Evolutionary conservation across 257 asterid species (phyloP), one percentile per base, ranked within the genome.

Genomic region (Penstemon eatonii): DNA sequence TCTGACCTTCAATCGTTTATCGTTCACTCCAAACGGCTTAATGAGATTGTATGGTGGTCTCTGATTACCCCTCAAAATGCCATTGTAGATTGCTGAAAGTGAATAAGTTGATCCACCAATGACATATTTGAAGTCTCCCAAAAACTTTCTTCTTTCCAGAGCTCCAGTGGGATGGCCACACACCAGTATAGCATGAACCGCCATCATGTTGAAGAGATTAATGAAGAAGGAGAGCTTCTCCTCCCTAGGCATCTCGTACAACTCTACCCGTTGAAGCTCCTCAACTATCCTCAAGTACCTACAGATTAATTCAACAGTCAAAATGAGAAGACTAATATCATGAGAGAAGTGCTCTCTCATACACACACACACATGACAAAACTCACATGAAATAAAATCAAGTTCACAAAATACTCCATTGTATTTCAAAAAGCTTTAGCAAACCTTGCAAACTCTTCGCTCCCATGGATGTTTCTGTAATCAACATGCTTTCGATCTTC

Each of bases 401-500:
- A 36, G 40, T 42, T 58, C 5, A 43, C 42, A 11, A 6, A 45
- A 56, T 51, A 11, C 4, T 2, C 33, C 33, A 25, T 25, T 25
- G 45, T 43, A 53, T 47, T 47, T 58, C 44, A 9, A 39, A n/a
- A 37, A 33, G 1, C 33, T 45, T 72, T 6, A 51, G 65, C 76
- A 44, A 70, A 92, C 98, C 98, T 87, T 54, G 96, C 94, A 68
- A 92, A 92, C 79, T 92, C 98, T 86, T 92, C 98, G 15, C 98
- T 89, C 71, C 87, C 95, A 40, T 87, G 96, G 72, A 92, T 87
- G 86, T 89, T 87, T 78, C 83, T 82, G 74, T 92, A 92, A 77
- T 92, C 92, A 40, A 89, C 82, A 36, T 81, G 90, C 76, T 76
- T 87, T 72, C 94, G 87, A 79, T 87, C 89, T 69, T 83, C 93